Evolutionary conservation across 2,329 filamentous ascomycete species (phyloP), one percentile per base, ranked within the genome.

Genomic region (Sporothrix variecibatus): DNA sequence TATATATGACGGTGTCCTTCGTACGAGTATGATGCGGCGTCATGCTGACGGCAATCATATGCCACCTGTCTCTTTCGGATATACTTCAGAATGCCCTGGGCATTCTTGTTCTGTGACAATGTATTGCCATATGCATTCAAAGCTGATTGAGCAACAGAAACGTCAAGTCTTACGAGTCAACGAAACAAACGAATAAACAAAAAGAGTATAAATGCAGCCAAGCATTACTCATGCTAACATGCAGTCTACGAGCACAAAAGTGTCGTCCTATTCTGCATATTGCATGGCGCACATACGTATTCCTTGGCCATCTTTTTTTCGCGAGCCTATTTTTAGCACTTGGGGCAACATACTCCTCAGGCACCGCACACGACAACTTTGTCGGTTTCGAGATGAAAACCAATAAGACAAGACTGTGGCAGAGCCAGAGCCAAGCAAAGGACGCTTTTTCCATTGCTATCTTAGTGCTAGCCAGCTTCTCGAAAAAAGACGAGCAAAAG

Each of bases 41-140:
- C 60, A 43, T 43, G 38, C 60, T 65, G 4, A 65, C 60, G n/a
- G 60, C 60, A 43, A 43, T 43, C 34, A 65, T 65, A 43, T 43
- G 60, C 4, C n/a, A 34, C 31, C 20, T 60, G 34, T 7, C 40
- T 23, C 34, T 26, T 65, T 65, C n/a, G 6, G 26, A 23, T 23
- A n/a, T 40, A 8, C 34, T 49, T 15, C 34, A 40, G 23, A 11
- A 6, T 26, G 4, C 6, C 26, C 34, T 43, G 60, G 20, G 34
- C 31, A 64, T 15, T 40, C 9, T 23, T 40, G 9, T 23, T 40
- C 8, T 3, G 60, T 8, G 31, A 4, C 11, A 31, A 62, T 17
- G 20, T n/a, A n/a, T 38, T 62, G 28, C 15, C 7, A 6, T 34
- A 43, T 65, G 60, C n/a, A 65, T 26, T 43, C 43, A 43, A 28